Evolutionary conservation across 768 basidiomycete species (phyloP), one percentile per base, ranked within the genome.

Genomic region (Lactarius trivialis): DNA sequence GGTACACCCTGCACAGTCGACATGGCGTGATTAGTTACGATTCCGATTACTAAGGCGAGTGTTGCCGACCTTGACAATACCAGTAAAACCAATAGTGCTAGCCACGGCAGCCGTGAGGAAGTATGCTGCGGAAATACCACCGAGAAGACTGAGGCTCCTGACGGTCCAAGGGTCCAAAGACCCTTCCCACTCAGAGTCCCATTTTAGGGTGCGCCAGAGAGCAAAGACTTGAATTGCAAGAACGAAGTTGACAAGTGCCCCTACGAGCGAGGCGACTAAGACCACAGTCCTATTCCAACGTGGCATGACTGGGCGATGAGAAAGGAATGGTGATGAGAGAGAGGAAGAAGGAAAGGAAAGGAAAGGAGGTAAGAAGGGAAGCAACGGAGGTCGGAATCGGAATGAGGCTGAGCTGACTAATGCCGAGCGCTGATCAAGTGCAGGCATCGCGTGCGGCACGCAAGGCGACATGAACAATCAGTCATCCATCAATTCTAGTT

Each of bases 61-160:
- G 48, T 0, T 7, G 9, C 63, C 49, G 60, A 89, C 90, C 77
- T 83, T 85, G 67, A 85, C 69, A 60, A 88, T 81, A n/a, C 90
- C 90, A 15, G 77, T 71, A 57, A 91, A 75, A 21, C 90, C 90
- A 1, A 89, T 75, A 7, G 79, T 72, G 65, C 82, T 87, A 8
- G 89, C 85, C 12, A 81, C 72, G 0, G 85, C 81, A 7, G 86
- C 85, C 0, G 83, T 80, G 7, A 80, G 76, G 68, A 91, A 86
- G 72, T 92, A 90, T 24, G 81, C 73, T 32, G 79, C 82, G 33
- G 88, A 76, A 49, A 91, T 77, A 11, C 76, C 83, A 75, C 85
- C 89, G 30, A 89, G 69, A 56, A 81, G 71, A 39, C 74, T 71
- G n/a, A 78, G 73, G 32, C 73, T 74, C 56, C 81, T 77, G 60